Conservation (phyloP, 2,329 filamentous ascomycete species). For the Aphanoascus verrucosus region DNA sequence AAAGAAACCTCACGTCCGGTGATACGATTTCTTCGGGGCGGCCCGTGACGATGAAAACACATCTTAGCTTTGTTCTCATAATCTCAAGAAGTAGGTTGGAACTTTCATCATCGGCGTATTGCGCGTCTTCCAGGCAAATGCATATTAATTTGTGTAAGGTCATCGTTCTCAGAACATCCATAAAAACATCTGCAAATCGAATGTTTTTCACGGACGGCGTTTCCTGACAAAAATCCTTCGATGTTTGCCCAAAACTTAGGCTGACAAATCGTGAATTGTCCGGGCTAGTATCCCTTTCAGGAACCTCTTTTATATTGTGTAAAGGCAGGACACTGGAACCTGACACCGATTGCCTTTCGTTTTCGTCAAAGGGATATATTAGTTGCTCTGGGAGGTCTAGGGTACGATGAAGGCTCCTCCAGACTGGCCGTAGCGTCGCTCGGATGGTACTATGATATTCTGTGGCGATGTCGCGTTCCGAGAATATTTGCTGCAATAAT, state of each 20-base stretch:
- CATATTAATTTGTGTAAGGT: conserved; percentile 78
- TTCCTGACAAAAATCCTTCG: conserved; percentile 25
- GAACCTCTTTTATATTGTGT: conserved; percentile 24
- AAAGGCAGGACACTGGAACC: conserved; percentile 17
- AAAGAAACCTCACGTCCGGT: conserved; percentile 31
- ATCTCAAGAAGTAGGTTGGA: conserved; percentile 74
- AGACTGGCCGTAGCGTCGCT: conserved; percentile 46
- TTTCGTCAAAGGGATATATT: conserved; percentile 32
- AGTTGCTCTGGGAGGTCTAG: conserved; percentile 59
- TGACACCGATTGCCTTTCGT: conserved; percentile 26
- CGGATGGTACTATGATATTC: conserved; percentile 51
- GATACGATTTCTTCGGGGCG: conserved; percentile 54
- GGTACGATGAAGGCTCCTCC: conserved; percentile 46
- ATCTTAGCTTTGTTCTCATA: conserved; percentile 63
- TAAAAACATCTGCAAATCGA: conserved; percentile 73
- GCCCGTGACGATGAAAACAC: conserved; percentile 71
- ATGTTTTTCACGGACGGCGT: conserved; percentile 40
- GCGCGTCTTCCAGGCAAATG: conserved; percentile 77
- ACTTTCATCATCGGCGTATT: conserved; percentile 82
- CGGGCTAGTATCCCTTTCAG: conserved; percentile 23
- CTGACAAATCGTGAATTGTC: conserved; percentile 26
- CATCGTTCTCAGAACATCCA: conserved; percentile 75
- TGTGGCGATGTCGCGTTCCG: conserved; percentile 51
- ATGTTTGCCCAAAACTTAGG: conserved; percentile 28
- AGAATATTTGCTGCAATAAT: conserved; percentile 54